phyloP scores from a whole-genome alignment of 2,329 filamentous ascomycete species.

The Ophiostoma piceae region DNA sequence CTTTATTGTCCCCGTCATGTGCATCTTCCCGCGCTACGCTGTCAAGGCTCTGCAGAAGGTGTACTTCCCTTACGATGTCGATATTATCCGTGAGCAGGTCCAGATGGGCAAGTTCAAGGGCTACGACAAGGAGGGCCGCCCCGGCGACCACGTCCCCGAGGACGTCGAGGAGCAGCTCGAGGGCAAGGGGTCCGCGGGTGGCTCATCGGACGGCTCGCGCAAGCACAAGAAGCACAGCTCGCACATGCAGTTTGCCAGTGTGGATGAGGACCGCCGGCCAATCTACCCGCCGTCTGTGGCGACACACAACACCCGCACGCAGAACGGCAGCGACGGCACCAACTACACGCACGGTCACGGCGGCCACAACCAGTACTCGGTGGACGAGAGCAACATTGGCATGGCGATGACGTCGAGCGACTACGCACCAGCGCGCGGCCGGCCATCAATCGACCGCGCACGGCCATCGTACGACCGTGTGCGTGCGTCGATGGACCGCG shows the following conservation, averaged over 20 bases:
- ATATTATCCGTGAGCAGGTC: slow-evolving; percentile 92
- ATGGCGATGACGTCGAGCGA: slow-evolving; percentile 42
- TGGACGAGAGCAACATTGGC: slow-evolving; percentile 59
- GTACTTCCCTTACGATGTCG: slow-evolving; percentile 86
- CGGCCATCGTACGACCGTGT: slow-evolving; percentile 85
- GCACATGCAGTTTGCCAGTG: slow-evolving; percentile 55
- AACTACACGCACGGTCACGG: slow-evolving; percentile 51
- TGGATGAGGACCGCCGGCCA: slow-evolving; percentile 82
- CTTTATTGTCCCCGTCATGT: slow-evolving; percentile 72
- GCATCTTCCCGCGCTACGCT: slow-evolving; percentile 79
- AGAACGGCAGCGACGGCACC: slow-evolving; percentile 90
- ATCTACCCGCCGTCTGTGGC: slow-evolving; percentile 91
- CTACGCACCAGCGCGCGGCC: slow-evolving; percentile 13
- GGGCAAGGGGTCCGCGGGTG: slow-evolving; percentile 29
- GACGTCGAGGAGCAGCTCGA: slow-evolving; percentile 42
- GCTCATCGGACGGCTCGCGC: slow-evolving; percentile 50
- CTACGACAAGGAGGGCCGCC: slow-evolving; percentile 41
- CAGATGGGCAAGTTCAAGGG: slow-evolving; percentile 75
- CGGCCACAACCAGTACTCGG: slow-evolving; percentile 24
- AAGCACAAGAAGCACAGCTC: slow-evolving; percentile 44
- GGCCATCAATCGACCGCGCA: slow-evolving; percentile 58
- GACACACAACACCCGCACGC: slow-evolving; percentile 74
- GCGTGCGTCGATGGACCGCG: slow-evolving; percentile 78
- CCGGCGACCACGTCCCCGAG: slow-evolving; percentile 30
- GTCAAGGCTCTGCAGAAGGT: slow-evolving; percentile 89